Conservation (phyloP, 1,284 basidiomycete genomes). For the Cutaneotrichosporon mucoides region DNA sequence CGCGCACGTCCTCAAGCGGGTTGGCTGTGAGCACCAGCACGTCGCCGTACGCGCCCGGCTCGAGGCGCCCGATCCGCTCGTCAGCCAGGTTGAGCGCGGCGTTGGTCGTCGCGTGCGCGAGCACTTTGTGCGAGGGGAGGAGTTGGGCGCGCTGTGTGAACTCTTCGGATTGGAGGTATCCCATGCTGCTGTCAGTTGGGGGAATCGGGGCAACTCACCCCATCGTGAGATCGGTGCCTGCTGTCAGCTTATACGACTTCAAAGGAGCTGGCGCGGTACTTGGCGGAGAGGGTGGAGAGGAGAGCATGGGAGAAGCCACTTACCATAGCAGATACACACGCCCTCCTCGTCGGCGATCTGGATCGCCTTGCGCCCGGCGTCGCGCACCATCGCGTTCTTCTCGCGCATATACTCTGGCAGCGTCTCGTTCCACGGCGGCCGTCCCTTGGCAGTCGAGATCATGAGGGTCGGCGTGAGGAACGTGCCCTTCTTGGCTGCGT, state of each 20-base stretch:
- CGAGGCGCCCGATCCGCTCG: conserved; percentile 48
- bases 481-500: conserved; percentile 49
- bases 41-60: conserved; percentile 51
- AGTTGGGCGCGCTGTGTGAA: conserved; percentile 52
- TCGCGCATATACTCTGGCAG: conserved; percentile 18
- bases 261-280: too few species aligned
- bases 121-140: conserved; percentile 47
- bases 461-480: conserved; percentile 53
- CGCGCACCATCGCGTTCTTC: conserved; percentile 22
- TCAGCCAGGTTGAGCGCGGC: conserved; percentile 49
- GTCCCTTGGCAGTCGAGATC: conserved; percentile 18
- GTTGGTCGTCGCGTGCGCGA: conserved; percentile 54
- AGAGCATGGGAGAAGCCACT: not conserved
- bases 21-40: conserved; percentile 51
- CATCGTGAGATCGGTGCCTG: conserved; percentile 6
- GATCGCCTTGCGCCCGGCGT: conserved; percentile 17
- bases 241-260: not conserved
- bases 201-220: conserved; percentile 1
- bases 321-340: conserved; percentile 30
- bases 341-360: conserved; percentile 31
- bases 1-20: conserved; percentile 52
- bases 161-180: conserved; percentile 28
- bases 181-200: conserved; percentile 12
- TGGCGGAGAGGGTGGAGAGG: too few species aligned
- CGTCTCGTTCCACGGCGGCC: conserved; percentile 18